phyloP scores from a whole-genome alignment of 768 basidiomycete genomes.

The Hemileccinum rubropunctum region DNA sequence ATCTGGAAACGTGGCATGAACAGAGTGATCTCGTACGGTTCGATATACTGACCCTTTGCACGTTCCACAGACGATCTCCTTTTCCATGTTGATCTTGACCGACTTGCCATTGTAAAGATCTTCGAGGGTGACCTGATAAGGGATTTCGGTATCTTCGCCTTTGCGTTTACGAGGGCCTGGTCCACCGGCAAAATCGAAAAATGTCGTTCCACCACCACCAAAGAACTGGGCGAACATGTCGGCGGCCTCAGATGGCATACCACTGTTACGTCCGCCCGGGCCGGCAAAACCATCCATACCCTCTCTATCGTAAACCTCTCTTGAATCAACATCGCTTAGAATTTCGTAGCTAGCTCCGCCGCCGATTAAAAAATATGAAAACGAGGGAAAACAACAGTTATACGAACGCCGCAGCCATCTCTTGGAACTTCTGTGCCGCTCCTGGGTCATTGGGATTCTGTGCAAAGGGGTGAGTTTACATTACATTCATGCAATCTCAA shows the following conservation, averaged over 20 bases:
- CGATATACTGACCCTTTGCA: slow-evolving; percentile 69
- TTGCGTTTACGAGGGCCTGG: slow-evolving; percentile 46
- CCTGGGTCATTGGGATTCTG: slow-evolving; percentile 88
- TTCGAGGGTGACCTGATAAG: slow-evolving; percentile 85
- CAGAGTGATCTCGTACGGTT: neutral
- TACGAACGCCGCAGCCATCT: slow-evolving; percentile 82
- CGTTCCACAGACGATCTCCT: slow-evolving; percentile 69
- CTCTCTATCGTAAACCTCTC: slow-evolving; percentile 68
- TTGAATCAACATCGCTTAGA: slow-evolving; percentile 63
- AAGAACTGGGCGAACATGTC: slow-evolving; percentile 82
- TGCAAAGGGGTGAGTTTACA: neutral
- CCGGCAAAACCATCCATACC: slow-evolving; percentile 69
- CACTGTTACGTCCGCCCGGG: slow-evolving; percentile 41
- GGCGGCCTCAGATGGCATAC: slow-evolving; percentile 48
- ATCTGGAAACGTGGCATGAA: slow-evolving; percentile 41
- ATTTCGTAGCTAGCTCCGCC: slow-evolving; percentile 68
- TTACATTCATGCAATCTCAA: neutral
- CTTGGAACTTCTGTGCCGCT: slow-evolving; percentile 82
- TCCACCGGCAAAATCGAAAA: slow-evolving; percentile 66
- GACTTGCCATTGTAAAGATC: slow-evolving; percentile 91
- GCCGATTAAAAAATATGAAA: slow-evolving; percentile 8
- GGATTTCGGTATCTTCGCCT: slow-evolving; percentile 72
- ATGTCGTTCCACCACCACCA: slow-evolving; percentile 47
- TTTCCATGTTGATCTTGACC: slow-evolving; percentile 87
- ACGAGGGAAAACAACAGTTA: neutral